phyloP scores from a whole-genome alignment of 345 rosid species.

The Eucalyptus lansdowneana region DNA sequence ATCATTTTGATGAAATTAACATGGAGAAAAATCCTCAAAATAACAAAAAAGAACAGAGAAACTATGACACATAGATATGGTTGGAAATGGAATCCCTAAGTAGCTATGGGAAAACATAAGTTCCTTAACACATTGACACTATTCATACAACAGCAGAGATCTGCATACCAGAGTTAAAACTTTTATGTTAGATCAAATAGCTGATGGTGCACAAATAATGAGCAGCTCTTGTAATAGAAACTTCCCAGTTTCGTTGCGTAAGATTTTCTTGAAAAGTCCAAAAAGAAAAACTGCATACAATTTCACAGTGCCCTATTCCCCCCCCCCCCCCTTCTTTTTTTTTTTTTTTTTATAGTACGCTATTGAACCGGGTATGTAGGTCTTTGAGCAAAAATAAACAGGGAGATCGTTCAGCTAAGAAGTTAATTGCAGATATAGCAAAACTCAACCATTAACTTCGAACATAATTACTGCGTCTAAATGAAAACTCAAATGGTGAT shows the following conservation, averaged over 20 bases:
- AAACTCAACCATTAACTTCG: neutral
- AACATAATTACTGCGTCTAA: neutral
- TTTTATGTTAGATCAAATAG: neutral
- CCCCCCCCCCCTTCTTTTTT: rapidly evolving
- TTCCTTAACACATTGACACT: neutral
- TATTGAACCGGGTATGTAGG: neutral
- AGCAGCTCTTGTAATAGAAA: neutral
- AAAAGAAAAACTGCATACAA: neutral
- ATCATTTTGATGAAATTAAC: neutral
- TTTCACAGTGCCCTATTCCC: neutral
- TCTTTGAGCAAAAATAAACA: neutral
- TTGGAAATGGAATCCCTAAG: neutral
- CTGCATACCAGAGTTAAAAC: neutral
- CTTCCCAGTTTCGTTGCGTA: neutral
- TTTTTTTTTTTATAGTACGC: too few species aligned
- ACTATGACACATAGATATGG: neutral
- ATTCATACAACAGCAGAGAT: neutral
- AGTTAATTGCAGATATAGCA: neutral
- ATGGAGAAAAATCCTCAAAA: neutral
- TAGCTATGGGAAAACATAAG: neutral
- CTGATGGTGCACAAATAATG: neutral
- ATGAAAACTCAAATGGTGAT: neutral
- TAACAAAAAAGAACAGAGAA: neutral
- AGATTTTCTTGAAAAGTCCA: neutral
- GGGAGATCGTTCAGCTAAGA: neutral